Conservation (phyloP, 129 eudicot genomes). For the Lactuca sativa region DNA sequence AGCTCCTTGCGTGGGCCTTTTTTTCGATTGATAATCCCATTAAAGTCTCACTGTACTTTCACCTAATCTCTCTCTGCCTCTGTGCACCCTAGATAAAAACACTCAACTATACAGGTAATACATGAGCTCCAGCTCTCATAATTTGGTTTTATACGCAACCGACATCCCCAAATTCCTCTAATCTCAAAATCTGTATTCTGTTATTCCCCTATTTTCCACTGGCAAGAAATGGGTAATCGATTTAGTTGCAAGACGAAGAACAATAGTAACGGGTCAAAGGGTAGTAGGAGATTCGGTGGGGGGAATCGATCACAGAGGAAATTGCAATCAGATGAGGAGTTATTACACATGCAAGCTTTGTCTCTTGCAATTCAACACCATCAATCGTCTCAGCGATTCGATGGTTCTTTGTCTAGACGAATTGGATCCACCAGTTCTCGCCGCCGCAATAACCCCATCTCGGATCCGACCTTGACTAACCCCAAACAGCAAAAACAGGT, state of each 20-base stretch:
- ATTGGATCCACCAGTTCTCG: slow-evolving; percentile 85
- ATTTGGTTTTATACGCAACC: slow-evolving; percentile 5
- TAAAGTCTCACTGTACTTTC: slow-evolving; percentile 19
- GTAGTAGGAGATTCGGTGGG: slow-evolving; percentile 49
- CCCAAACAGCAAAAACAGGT: slow-evolving; percentile 58
- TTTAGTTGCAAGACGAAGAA: slow-evolving; percentile 73
- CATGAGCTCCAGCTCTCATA: slow-evolving; percentile 13
- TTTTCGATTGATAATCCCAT: not conserved
- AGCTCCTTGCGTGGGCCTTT: slow-evolving; percentile 22
- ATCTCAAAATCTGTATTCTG: not conserved
- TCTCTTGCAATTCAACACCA: slow-evolving; percentile 96
- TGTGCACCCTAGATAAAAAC: slow-evolving; percentile 17
- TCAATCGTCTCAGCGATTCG: slow-evolving; percentile 87
- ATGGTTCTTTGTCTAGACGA: slow-evolving; percentile 91
- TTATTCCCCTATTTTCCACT: not conserved
- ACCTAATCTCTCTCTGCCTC: slow-evolving; percentile 29
- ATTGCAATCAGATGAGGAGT: slow-evolving; percentile 65
- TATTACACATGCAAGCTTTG: slow-evolving; percentile 81
- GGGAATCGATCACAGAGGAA: slow-evolving; percentile 65
- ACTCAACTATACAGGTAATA: slow-evolving; percentile 9
- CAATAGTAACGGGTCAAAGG: slow-evolving; percentile 54
- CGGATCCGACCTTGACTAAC: slow-evolving; percentile 43
- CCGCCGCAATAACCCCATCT: slow-evolving; percentile 52
- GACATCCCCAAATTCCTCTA: slow-evolving; percentile 6
- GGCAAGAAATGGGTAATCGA: slow-evolving; percentile 71